These are phyloP conservation scores for Tricholoma furcatifolium DNA, from an alignment of 768 basidiomycete genomes.

Conservation along the genomic window DNA sequence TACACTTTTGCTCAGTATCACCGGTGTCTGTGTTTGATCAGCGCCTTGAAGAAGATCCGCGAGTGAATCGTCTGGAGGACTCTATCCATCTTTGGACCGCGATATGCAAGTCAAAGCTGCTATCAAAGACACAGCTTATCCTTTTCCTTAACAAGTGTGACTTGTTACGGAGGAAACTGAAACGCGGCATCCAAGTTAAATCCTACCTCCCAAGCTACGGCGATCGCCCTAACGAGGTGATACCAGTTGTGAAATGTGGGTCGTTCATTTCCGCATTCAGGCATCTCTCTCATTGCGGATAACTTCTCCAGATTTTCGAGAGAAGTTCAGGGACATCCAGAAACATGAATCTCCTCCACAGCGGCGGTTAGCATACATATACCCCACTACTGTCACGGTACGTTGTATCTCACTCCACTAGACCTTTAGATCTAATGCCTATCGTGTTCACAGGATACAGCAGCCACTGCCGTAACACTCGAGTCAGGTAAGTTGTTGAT, in stretches of 20 bases:
- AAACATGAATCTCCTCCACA: slow-evolving; percentile 58
- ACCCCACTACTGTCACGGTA: slow-evolving; percentile 70
- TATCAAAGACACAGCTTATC: slow-evolving; percentile 59
- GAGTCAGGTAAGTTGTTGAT: slow-evolving; percentile 40
- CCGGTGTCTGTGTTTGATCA: slow-evolving; percentile 84
- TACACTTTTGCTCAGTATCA: slow-evolving; percentile 41
- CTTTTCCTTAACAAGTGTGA: slow-evolving; percentile 72
- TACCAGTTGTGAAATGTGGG: slow-evolving; percentile 63
- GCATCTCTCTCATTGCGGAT: background rate
- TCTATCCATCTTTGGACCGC: slow-evolving; percentile 71
- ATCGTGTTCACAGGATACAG: slow-evolving; percentile 48
- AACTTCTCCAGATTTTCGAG: slow-evolving; percentile 50
- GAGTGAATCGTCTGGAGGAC: slow-evolving; percentile 73
- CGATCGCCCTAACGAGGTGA: slow-evolving; percentile 65
- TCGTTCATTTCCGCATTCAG: slow-evolving; percentile 8
- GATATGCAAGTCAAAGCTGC: slow-evolving; percentile 62
- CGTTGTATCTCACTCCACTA: slow-evolving; percentile 19
- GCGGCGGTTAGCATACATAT: slow-evolving; percentile 58
- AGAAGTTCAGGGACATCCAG: slow-evolving; percentile 69
- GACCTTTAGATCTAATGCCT: background rate
- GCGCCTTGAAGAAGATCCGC: slow-evolving; percentile 63
- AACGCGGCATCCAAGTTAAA: slow-evolving; percentile 53
- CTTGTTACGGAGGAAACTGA: slow-evolving; percentile 62
- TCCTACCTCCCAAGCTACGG: slow-evolving; percentile 67
- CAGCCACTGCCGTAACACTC: slow-evolving; percentile 58